Conservation (phyloP, 2,329 filamentous ascomycete species). For the Epichloe coenophiala region DNA sequence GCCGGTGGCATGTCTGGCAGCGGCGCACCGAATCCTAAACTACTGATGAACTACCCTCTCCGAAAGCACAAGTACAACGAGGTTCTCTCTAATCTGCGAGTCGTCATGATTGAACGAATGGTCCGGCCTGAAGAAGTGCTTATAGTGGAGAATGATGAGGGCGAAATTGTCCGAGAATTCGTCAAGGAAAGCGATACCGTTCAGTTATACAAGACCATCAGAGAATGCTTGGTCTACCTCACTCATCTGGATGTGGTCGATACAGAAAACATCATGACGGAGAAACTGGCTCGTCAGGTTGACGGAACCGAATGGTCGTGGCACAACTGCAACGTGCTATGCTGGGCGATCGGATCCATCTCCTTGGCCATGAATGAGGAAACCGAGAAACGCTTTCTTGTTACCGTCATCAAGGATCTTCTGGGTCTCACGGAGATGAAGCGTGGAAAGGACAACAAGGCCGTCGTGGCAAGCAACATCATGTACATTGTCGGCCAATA, state of each 20-base stretch:
- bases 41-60: conserved; percentile 82
- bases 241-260: conserved; percentile 96
- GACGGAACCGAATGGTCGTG: conserved; percentile 96
- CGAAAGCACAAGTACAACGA: conserved; percentile 97
- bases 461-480: conserved; percentile 96
- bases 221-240: conserved; percentile 92
- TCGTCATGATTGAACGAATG: conserved; percentile 99
- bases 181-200: conserved; percentile 99
- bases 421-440: conserved; percentile 98
- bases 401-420: conserved; percentile 97
- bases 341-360: conserved; percentile 98
- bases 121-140: conserved; percentile 93
- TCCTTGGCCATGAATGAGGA: conserved; percentile 99
- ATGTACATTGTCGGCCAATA: conserved; percentile 99
- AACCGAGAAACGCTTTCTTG: conserved; percentile 94
- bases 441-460: conserved; percentile 98
- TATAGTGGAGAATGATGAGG: conserved; percentile 98
- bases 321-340: conserved; percentile 98
- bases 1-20: conserved; percentile 63
- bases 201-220: conserved; percentile 96
- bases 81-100: conserved; percentile 81
- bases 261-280: conserved; percentile 98
- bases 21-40: conserved; percentile 69
- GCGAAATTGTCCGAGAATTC: conserved; percentile 96
- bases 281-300: conserved; percentile 90